Conservation (phyloP, 2,329 filamentous ascomycete genomes). For the Aspergillus ruber region DNA sequence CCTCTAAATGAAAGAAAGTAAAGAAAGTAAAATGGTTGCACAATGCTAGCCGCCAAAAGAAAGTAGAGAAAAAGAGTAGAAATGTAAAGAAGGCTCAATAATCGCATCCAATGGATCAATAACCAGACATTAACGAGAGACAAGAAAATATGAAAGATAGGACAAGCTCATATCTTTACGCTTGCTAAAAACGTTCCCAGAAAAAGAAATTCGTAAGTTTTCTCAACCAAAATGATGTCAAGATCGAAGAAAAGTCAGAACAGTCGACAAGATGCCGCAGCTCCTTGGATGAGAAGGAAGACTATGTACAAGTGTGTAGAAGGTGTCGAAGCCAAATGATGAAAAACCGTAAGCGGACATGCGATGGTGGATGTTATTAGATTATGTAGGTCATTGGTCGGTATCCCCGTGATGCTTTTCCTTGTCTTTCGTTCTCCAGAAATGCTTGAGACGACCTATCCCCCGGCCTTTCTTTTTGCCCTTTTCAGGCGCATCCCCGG, state of each 20-base stretch:
- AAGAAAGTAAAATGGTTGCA: not conserved
- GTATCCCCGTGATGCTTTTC: slow-evolving; percentile 21
- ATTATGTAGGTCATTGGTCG: slow-evolving; percentile 8
- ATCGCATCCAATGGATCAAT: slow-evolving; percentile 1
- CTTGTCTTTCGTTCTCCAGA: slow-evolving; percentile 45
- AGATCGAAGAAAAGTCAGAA: slow-evolving; percentile 1
- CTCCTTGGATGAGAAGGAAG: slow-evolving; percentile 5
- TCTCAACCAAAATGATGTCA: slow-evolving; percentile 12
- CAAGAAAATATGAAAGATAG: slow-evolving; percentile 20
- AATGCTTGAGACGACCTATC: slow-evolving; percentile 44
- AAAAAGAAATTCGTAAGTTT: slow-evolving; percentile 32
- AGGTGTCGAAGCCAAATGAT: slow-evolving; percentile 1
- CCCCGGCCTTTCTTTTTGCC: slow-evolving; percentile 40
- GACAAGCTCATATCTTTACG: slow-evolving; percentile 26
- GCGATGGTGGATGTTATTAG: slow-evolving; percentile 12
- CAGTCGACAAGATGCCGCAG: slow-evolving; percentile 2
- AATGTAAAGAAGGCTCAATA: not conserved
- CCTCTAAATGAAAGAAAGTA: not conserved
- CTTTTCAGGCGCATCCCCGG: slow-evolving; percentile 32
- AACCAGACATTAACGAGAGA: slow-evolving; percentile 29
- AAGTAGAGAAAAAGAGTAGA: not conserved
- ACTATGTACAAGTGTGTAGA: slow-evolving; percentile 8
- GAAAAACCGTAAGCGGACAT: slow-evolving; percentile 9
- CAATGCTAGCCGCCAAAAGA: slow-evolving; percentile 1
- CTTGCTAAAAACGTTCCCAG: slow-evolving; percentile 19